Evolutionary conservation across 176 grass and related monocot genomes (phyloP).

Genomic region (Musa schizocarpa): DNA sequence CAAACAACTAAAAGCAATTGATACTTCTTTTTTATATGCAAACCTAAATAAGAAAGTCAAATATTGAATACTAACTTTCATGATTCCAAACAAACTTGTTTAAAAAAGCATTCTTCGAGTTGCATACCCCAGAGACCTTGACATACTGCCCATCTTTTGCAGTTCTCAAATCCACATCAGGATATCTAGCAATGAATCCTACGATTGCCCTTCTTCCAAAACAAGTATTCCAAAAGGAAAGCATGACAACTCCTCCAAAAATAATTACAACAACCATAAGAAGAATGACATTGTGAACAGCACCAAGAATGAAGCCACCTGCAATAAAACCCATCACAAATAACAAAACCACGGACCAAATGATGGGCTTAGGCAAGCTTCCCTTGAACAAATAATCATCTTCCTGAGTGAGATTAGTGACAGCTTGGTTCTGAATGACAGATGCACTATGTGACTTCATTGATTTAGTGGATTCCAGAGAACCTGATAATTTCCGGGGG

Average conservation of each 20-base stretch:
- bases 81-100: too few species aligned
- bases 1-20: not conserved
- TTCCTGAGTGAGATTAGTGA: conserved; percentile 61
- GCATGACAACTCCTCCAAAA: conserved; percentile 52
- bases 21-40: not conserved
- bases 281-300: conserved; percentile 88
- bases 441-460: conserved; percentile 57
- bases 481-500: conserved; percentile 76
- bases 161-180: conserved; percentile 90
- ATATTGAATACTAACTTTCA: too few species aligned
- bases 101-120: not conserved
- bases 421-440: conserved; percentile 70
- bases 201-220: conserved; percentile 64
- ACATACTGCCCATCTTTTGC: conserved; percentile 90
- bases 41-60: not conserved
- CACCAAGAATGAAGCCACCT: conserved; percentile 84
- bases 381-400: conserved; percentile 55
- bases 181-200: conserved; percentile 58
- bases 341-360: conserved; percentile 47
- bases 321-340: conserved; percentile 83
- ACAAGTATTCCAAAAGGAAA: conserved; percentile 83
- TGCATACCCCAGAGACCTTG: conserved; percentile 92
- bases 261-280: conserved; percentile 75
- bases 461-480: conserved; percentile 63
- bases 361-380: conserved; percentile 58